Conservation (phyloP, 805 yeast genomes). For the Yarrowia sp. region DNA sequence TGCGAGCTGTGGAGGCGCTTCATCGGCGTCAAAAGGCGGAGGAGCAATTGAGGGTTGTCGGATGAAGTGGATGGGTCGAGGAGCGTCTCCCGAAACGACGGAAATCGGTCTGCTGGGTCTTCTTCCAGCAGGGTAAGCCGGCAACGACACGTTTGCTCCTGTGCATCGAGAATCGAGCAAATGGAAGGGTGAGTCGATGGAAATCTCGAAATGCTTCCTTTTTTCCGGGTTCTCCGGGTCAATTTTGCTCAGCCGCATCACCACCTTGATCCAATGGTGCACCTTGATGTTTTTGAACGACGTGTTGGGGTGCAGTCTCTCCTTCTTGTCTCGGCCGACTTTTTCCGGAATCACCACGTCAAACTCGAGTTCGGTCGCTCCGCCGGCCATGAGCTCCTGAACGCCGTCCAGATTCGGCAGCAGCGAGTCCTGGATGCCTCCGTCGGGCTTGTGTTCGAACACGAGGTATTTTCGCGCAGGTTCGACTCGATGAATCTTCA, state of each 20-base stretch:
- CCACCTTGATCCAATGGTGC: constrained; percentile 94
- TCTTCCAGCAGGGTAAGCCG: constrained; percentile 49
- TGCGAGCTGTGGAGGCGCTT: constrained; percentile 26
- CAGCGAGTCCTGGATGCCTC: constrained; percentile 14
- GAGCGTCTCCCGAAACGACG: not conserved
- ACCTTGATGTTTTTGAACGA: constrained; percentile 79
- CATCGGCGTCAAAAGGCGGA: constrained; percentile 61
- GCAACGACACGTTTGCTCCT: constrained; percentile 49
- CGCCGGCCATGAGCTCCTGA: constrained; percentile 37
- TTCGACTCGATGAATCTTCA: constrained; percentile 90
- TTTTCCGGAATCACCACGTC: constrained; percentile 83
- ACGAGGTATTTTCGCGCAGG: constrained; percentile 82
- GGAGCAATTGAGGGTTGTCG: constrained; percentile 66
- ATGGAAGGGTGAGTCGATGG: constrained; percentile 93
- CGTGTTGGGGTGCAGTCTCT: constrained; percentile 77
- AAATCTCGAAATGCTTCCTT: constrained; percentile 90
- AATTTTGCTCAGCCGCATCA: constrained; percentile 76
- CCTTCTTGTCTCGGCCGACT: constrained; percentile 46
- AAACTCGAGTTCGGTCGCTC: constrained; percentile 64
- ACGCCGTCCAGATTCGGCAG: constrained; percentile 28
- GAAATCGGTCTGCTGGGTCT: not conserved
- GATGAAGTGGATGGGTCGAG: constrained; percentile 61
- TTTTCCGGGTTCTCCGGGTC: constrained; percentile 55
- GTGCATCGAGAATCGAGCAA: constrained; percentile 73
- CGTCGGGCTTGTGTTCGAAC: constrained; percentile 64